phyloP scores from a whole-genome alignment of 2,329 filamentous ascomycete species.

The Macrophomina phaseolina region DNA sequence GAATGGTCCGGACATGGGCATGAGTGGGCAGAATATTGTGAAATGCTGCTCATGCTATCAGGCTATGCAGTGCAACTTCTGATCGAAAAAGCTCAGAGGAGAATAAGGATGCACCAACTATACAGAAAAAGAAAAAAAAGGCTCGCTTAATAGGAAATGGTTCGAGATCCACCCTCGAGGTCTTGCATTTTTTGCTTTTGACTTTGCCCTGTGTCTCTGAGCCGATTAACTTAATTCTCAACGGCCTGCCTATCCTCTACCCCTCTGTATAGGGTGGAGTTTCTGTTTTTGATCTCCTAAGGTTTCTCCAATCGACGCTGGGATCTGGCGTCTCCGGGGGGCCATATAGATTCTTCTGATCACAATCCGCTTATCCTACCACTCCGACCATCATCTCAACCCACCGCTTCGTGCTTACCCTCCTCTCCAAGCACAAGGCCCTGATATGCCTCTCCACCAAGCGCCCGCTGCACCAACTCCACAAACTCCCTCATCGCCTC shows the following conservation, averaged over 20 bases:
- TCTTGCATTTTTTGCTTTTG: neutral
- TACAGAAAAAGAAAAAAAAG: neutral
- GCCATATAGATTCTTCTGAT: too few relatives aligned
- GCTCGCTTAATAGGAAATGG: neutral
- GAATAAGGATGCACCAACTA: neutral
- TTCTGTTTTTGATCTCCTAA: too few relatives aligned
- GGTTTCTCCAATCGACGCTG: too few relatives aligned
- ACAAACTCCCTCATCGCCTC: constrained; percentile 26
- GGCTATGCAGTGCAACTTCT: constrained; percentile 1
- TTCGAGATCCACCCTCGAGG: neutral
- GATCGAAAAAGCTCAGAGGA: constrained; percentile 1
- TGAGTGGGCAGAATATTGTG: constrained; percentile 31
- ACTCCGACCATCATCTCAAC: neutral
- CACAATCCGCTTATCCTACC: neutral
- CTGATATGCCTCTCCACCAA: neutral
- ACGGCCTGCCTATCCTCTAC: neutral
- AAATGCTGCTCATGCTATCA: constrained; percentile 28
- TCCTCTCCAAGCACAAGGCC: neutral
- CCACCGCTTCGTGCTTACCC: neutral
- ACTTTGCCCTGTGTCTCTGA: neutral
- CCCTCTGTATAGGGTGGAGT: too few relatives aligned
- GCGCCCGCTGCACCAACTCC: constrained; percentile 2
- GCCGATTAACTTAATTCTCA: neutral
- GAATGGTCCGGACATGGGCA: neutral
- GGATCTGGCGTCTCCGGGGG: too few relatives aligned